Base-by-base conservation (phyloP, 352 stramenopile species). In the Globisporangium acanthophoron region DNA sequence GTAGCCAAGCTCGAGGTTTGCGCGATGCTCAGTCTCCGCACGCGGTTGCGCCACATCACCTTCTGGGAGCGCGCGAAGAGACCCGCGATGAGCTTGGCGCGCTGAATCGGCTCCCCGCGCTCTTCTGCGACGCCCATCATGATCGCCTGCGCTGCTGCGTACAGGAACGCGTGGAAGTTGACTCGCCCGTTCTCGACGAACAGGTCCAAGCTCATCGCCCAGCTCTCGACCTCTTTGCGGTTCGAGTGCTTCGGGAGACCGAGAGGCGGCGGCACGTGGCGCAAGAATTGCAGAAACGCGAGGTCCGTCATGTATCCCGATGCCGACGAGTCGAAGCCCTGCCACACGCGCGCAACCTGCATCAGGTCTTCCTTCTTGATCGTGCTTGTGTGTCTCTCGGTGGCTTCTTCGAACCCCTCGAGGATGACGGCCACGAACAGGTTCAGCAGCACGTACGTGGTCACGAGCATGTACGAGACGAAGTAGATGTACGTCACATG, bases 351-450 rank as follows among this genome's bases (percentile, higher is more conserved):
- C 8, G 65, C 65, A 24, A 77, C 62, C 8, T 66, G 56, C 2
- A 31, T 18, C 8, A 84, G 31, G 49, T 84, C 69, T 12, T 69
- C 66, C n/a, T 77, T 78, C 20, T 69, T 72, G 52, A 75, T 61
- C 11, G 59, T 56, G 24, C 61, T 71, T 20, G 64, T 48, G 35
- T 76, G 76, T 24, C 74, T 72, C 62, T 74, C 73, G 3, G 67
- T 76, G 4, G 66, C 73, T 44, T 91, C 82, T 54, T 76, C 66
- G 59, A 94, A 94, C 33, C 77, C 73, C 49, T 94, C 82, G 21
- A 94, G 65, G 53, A 94, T 87, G 8, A 93, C 80, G 29, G 85
- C 85, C 1, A 92, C 80, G 43, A 94, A 87, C 18, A 94, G 62
- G 56, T 90, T 92, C 31, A 94, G 54, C 41, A 93, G 54, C 39